phyloP scores from a whole-genome alignment of 129 eudicot species.

The Ambrosia artemisiifolia region DNA sequence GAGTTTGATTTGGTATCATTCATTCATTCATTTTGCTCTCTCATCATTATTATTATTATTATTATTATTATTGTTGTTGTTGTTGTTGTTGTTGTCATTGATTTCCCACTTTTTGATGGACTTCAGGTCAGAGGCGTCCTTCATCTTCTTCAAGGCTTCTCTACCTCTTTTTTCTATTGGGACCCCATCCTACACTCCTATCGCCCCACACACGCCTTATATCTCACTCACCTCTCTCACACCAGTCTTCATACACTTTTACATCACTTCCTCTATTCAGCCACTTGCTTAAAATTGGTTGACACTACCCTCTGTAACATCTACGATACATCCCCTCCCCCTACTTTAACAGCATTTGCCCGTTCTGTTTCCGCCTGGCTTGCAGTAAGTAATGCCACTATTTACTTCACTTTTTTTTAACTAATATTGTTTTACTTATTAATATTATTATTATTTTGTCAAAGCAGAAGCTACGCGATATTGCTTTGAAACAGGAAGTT shows the following conservation, averaged over 20 bases:
- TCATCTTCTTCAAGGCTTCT: conserved; percentile 77
- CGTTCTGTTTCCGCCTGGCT: conserved; percentile 69
- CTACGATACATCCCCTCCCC: conserved; percentile 35
- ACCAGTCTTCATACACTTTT: conserved; percentile 58
- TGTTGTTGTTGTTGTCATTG: not conserved
- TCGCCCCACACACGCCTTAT: conserved; percentile 51
- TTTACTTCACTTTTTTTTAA: not conserved
- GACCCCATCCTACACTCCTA: conserved; percentile 41
- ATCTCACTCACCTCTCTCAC: conserved; percentile 68
- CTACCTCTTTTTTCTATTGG: conserved; percentile 66
- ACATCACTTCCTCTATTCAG: conserved; percentile 64
- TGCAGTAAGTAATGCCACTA: conserved; percentile 37
- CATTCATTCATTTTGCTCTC: not conserved
- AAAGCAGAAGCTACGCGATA: conserved; percentile 60
- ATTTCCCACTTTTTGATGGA: not conserved
- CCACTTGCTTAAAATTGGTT: conserved; percentile 71
- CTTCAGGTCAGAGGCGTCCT: conserved; percentile 70
- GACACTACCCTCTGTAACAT: conserved; percentile 42
- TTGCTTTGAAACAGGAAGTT: conserved; percentile 70
- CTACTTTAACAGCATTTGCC: conserved; percentile 75
- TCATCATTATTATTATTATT: not conserved
- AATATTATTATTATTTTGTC: not conserved
- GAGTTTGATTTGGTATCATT: conserved; percentile 67
- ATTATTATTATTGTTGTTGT: not conserved
- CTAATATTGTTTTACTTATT: not conserved